Evolutionary conservation across 805 yeast genomes (phyloP).

Genomic region (Kluyveromyces nonfermentans): DNA sequence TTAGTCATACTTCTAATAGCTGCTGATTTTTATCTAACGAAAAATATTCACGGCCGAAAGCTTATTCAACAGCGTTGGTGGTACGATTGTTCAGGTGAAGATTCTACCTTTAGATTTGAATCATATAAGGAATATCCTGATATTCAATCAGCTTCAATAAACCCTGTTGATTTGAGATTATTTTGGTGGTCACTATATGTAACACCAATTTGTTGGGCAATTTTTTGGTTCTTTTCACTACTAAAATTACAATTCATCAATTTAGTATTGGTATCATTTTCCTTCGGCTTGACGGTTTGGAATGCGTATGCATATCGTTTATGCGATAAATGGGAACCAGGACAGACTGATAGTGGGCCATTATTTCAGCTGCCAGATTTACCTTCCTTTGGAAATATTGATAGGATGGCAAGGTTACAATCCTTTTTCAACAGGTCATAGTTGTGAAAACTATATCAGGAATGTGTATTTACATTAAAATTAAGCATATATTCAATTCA

Average conservation of each 20-base stretch:
- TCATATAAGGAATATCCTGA: constrained; percentile 31
- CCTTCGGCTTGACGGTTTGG: constrained; percentile 62
- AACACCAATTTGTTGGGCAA: constrained; percentile 68
- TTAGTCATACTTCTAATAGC: constrained; percentile 65
- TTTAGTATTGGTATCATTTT: constrained; percentile 53
- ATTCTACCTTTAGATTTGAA: constrained; percentile 24
- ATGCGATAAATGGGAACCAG: constrained; percentile 77
- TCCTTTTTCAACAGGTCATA: constrained; percentile 15
- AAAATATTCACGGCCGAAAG: constrained; percentile 82
- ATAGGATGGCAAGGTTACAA: constrained; percentile 19
- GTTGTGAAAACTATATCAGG: not conserved
- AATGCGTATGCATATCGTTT: constrained; percentile 86
- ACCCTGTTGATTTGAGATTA: constrained; percentile 83
- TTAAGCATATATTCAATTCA: not conserved
- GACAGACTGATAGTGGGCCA: constrained; percentile 2
- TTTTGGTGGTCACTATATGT: constrained; percentile 77
- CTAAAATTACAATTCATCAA: constrained; percentile 67
- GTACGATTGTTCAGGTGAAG: constrained; percentile 56
- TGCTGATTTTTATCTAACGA: constrained; percentile 89
- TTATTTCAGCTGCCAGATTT: constrained; percentile 13
- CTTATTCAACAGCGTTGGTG: constrained; percentile 95
- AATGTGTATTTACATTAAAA: not conserved
- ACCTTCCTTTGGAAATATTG: constrained; percentile 20
- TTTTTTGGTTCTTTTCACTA: constrained; percentile 67
- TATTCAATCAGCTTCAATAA: constrained; percentile 43